Conservation (phyloP, 2,329 filamentous ascomycete genomes). For the Talaromyces sp. region DNA sequence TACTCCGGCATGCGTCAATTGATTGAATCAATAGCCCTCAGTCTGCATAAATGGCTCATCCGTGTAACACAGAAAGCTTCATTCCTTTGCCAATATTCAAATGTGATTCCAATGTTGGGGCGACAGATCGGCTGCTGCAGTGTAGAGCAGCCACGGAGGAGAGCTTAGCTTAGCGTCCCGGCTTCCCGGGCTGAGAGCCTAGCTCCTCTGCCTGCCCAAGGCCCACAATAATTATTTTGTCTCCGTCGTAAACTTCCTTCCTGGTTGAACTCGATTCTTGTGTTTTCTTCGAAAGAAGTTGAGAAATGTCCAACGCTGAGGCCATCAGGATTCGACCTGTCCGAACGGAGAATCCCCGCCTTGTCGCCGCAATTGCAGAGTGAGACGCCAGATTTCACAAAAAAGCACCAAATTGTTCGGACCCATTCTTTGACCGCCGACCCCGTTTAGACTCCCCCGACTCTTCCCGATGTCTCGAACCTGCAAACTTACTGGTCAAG, state of each 20-base stretch:
- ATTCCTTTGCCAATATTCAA: not conserved
- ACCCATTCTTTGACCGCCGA: conserved; percentile 9
- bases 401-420: not conserved
- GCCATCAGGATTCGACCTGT: not conserved
- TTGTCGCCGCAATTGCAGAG: not conserved
- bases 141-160: not conserved
- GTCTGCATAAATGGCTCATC: not conserved
- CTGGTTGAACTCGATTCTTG: not conserved
- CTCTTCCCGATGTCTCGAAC: conserved; percentile 35
- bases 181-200: conserved; percentile 14
- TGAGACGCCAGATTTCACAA: not conserved
- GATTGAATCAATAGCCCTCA: not conserved
- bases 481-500: conserved; percentile 26
- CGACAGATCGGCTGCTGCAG: not conserved
- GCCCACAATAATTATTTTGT: not conserved
- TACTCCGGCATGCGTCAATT: not conserved
- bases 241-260: not conserved
- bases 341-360: conserved; percentile 1
- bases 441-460: conserved; percentile 24
- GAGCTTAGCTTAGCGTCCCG: conserved; percentile 19
- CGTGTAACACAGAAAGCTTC: conserved; percentile 2
- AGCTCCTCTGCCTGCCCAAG: not conserved
- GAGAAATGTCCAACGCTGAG: not conserved
- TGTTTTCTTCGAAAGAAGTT: not conserved
- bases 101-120: not conserved